phyloP scores from a whole-genome alignment of 768 basidiomycete species.

The Leccinum olivaceopallidum region DNA sequence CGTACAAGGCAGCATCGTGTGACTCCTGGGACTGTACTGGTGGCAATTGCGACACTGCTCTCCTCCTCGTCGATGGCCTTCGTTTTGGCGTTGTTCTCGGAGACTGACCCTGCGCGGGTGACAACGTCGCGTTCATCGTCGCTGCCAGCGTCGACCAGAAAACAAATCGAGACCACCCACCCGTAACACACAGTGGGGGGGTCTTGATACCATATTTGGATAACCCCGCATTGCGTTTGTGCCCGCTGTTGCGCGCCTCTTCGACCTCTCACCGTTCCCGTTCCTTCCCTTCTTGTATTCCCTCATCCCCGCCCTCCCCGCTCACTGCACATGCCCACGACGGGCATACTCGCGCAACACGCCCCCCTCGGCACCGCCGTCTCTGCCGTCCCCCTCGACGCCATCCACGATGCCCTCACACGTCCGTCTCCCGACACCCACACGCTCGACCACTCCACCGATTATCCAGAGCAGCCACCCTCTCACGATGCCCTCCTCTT shows the following conservation, averaged over 20 bases:
- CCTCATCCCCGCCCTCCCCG: neutral
- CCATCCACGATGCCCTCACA: constrained; percentile 4
- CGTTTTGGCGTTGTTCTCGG: constrained; percentile 50
- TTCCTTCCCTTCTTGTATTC: neutral
- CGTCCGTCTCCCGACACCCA: constrained; percentile 6
- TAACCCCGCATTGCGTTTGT: constrained; percentile 14
- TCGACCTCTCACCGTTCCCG: neutral
- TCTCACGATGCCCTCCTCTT: constrained; percentile 72
- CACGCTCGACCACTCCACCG: constrained; percentile 7
- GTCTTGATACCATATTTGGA: constrained; percentile 17
- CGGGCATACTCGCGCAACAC: constrained; percentile 7
- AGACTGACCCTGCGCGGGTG: constrained; percentile 43
- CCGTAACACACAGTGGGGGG: constrained; percentile 6
- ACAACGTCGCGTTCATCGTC: constrained; percentile 49
- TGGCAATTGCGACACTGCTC: constrained; percentile 60
- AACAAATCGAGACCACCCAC: constrained; percentile 2
- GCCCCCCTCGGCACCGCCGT: neutral
- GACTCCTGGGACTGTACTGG: constrained; percentile 52
- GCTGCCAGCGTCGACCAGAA: constrained; percentile 5
- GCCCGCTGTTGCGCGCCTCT: constrained; percentile 7
- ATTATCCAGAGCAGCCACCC: constrained; percentile 27
- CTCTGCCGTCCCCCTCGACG: constrained; percentile 7
- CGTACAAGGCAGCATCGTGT: constrained; percentile 67
- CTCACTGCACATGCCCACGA: constrained; percentile 5
- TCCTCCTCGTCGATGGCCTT: constrained; percentile 54